Conservation (phyloP, 2,329 filamentous ascomycete species). For the Coleophoma crateriformis region DNA sequence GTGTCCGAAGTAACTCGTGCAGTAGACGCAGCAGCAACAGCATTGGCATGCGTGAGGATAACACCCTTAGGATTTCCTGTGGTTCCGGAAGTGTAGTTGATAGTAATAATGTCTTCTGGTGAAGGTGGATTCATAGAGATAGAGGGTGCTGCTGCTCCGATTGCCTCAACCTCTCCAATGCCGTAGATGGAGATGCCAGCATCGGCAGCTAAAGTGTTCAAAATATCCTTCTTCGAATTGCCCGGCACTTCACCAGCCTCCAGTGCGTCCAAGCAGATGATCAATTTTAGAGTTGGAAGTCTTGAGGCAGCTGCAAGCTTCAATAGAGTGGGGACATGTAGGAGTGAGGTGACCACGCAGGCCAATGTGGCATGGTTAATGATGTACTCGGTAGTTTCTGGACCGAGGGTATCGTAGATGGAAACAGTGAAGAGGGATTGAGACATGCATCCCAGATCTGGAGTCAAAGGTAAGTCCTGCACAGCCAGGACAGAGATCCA, state of each 20-base stretch:
- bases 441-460: constrained; percentile 80
- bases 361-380: constrained; percentile 80
- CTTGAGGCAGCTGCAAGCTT: constrained; percentile 66
- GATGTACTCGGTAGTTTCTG: constrained; percentile 90
- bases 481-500: constrained; percentile 1
- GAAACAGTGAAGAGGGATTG: constrained; percentile 88
- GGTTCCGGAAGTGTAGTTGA: constrained; percentile 87
- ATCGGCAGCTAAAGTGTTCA: constrained; percentile 69
- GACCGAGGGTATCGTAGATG: constrained; percentile 91
- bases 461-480: constrained; percentile 1
- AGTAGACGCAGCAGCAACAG: constrained; percentile 65
- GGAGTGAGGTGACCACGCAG: constrained; percentile 72
- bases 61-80: constrained; percentile 82
- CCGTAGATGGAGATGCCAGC: constrained; percentile 75
- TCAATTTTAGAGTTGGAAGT: constrained; percentile 76
- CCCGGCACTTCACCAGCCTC: constrained; percentile 72
- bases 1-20: constrained; percentile 50
- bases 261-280: constrained; percentile 80
- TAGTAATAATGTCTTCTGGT: constrained; percentile 75
- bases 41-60: constrained; percentile 74
- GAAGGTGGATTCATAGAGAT: constrained; percentile 64
- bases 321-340: constrained; percentile 75
- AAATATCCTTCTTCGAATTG: constrained; percentile 71
- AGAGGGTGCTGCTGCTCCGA: constrained; percentile 64
- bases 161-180: constrained; percentile 72